Conservation (phyloP, 139 green algal genomes). For the Eudorina sp. region DNA sequence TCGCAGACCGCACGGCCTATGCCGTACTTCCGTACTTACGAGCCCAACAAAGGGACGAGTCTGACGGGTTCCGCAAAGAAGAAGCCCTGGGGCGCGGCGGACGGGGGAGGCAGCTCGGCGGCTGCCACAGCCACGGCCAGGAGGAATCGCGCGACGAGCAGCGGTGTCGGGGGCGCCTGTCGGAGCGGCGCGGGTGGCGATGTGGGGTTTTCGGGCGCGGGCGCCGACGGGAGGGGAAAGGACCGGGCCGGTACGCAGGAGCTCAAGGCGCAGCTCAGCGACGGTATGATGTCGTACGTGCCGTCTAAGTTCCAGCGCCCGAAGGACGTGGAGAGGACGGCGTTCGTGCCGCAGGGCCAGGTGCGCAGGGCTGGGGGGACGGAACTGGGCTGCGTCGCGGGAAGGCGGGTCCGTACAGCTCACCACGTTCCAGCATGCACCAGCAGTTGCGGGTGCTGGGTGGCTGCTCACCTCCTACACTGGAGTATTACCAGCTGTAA, state of each 20-base stretch:
- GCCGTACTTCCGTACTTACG: background rate
- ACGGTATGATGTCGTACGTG: conserved; percentile 44
- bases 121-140: background rate
- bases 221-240: background rate
- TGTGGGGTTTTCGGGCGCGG: background rate
- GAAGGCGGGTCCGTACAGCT: too few species aligned
- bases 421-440: too few species aligned
- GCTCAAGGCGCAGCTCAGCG: conserved; percentile 12
- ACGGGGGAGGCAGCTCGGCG: too few species aligned
- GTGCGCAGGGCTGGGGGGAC: background rate
- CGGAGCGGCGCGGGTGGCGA: too few species aligned
- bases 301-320: conserved; percentile 1
- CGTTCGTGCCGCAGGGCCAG: conserved; percentile 38
- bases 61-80: background rate
- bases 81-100: background rate
- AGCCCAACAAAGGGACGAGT: background rate
- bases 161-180: background rate
- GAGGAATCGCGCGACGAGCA: background rate
- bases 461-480: too few species aligned
- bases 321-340: background rate
- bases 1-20: background rate
- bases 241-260: background rate
- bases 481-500: too few species aligned
- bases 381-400: too few species aligned
- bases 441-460: too few species aligned